A percentile compares a stretch with the other conserved stretches of the same genome.
Evolutionary conservation across 2,329 filamentous ascomycete genomes (phyloP).

Genomic region (Monilinia laxa): DNA sequence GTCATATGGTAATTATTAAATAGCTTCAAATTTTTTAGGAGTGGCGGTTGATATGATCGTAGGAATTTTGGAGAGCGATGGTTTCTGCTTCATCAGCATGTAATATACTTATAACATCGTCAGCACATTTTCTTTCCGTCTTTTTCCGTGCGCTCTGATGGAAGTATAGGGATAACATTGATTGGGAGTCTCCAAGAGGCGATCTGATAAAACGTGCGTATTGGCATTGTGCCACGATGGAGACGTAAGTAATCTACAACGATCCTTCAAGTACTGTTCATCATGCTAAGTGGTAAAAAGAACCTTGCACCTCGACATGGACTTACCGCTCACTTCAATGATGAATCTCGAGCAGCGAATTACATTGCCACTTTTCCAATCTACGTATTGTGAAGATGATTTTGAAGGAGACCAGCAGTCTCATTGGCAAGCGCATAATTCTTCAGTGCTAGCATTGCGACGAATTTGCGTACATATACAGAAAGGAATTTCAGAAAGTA

Average conservation of each 20-base stretch:
- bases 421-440: constrained; percentile 58
- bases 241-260: constrained; percentile 46
- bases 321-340: constrained; percentile 56
- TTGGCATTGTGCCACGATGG: constrained; percentile 58
- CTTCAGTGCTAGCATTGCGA: constrained; percentile 58
- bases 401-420: constrained; percentile 50
- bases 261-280: background rate
- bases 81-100: constrained; percentile 57
- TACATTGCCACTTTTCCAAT: constrained; percentile 54
- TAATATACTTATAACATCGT: constrained; percentile 57
- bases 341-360: constrained; percentile 53
- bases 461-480: constrained; percentile 55
- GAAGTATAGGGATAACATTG: constrained; percentile 43
- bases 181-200: constrained; percentile 48
- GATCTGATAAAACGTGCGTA: constrained; percentile 56
- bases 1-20: constrained; percentile 46
- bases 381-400: constrained; percentile 49
- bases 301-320: constrained; percentile 55
- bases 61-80: constrained; percentile 62
- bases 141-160: background rate
- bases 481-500: constrained; percentile 52
- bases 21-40: background rate
- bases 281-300: constrained; percentile 8
- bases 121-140: constrained; percentile 14
- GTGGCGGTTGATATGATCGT: constrained; percentile 25